Evolutionary conservation across 306 rosid species (phyloP).

Genomic region (Purshia tridentata): DNA sequence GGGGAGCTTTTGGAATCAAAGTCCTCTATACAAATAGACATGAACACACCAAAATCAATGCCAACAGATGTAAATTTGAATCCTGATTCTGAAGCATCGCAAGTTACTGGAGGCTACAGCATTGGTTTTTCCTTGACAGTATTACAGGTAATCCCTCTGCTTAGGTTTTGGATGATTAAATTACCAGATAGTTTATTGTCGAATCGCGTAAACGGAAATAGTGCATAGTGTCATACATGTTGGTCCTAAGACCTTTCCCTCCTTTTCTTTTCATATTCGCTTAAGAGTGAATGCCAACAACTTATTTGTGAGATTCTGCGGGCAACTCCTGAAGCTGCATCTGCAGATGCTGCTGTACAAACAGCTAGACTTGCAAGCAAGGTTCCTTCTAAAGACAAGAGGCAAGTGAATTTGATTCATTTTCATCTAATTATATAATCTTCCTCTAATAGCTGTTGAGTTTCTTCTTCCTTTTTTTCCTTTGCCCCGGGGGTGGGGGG

Average conservation of each 20-base stretch:
- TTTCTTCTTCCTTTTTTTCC: neutral
- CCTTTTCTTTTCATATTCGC: constrained; percentile 25
- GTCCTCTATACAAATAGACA: constrained; percentile 58
- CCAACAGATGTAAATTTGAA: constrained; percentile 67
- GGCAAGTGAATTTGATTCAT: constrained; percentile 52
- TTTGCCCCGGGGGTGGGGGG: neutral
- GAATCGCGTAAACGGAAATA: neutral
- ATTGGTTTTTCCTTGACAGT: constrained; percentile 93
- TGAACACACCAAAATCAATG: constrained; percentile 73
- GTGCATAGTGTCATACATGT: constrained; percentile 6
- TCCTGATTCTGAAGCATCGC: constrained; percentile 85
- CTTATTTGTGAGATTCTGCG: constrained; percentile 97
- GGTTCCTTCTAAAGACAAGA: constrained; percentile 87
- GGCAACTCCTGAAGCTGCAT: constrained; percentile 99
- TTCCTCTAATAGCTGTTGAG: constrained; percentile 16
- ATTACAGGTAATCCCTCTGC: constrained; percentile 64
- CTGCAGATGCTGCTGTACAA: constrained; percentile 98
- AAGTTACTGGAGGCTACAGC: constrained; percentile 93
- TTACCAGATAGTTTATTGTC: constrained; percentile 23
- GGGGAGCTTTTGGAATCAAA: constrained; percentile 93
- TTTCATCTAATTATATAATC: constrained; percentile 22
- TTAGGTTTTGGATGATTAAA: constrained; percentile 10
- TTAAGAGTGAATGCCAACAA: constrained; percentile 98
- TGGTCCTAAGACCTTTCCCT: constrained; percentile 22
- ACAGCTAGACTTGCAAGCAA: constrained; percentile 96